Evolutionary conservation across 306 rosid species (phyloP).

Genomic region (Mucuna pruriens): DNA sequence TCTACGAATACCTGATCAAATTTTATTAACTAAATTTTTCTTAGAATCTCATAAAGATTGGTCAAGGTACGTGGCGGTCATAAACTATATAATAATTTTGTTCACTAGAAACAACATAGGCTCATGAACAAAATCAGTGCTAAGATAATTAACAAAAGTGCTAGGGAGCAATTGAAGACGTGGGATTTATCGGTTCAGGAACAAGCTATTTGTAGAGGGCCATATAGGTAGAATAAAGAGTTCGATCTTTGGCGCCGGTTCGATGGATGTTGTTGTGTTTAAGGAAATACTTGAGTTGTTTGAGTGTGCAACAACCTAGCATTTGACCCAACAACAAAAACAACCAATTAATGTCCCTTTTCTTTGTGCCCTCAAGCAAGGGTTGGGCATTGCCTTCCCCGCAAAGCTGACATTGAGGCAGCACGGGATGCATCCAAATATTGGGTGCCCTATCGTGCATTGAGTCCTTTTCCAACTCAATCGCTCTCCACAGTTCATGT

Average conservation of each 20-base stretch:
- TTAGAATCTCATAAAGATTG: no score
- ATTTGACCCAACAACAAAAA: conserved; percentile 60
- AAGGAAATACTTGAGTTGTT: background rate
- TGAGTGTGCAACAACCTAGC: conserved; percentile 51
- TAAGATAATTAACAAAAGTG: no score
- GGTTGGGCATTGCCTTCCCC: conserved; percentile 48
- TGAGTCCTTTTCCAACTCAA: background rate
- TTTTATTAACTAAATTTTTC: no score
- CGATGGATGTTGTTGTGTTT: background rate
- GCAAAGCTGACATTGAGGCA: conserved; percentile 48
- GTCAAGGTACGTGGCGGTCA: no score
- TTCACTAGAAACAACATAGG: no score
- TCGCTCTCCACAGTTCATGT: background rate
- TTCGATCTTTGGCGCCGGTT: background rate
- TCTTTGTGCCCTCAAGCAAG: conserved; percentile 18
- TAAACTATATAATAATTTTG: no score
- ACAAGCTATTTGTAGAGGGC: background rate
- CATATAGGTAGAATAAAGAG: background rate
- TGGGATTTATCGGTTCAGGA: no score
- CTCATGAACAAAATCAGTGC: no score
- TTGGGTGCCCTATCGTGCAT: conserved; percentile 54
- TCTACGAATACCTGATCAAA: no score
- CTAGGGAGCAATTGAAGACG: no score
- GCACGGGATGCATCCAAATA: conserved; percentile 44
- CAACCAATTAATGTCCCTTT: conserved; percentile 60